phyloP scores from a whole-genome alignment of 768 basidiomycete species.

The Neoboletus subvelutipes region DNA sequence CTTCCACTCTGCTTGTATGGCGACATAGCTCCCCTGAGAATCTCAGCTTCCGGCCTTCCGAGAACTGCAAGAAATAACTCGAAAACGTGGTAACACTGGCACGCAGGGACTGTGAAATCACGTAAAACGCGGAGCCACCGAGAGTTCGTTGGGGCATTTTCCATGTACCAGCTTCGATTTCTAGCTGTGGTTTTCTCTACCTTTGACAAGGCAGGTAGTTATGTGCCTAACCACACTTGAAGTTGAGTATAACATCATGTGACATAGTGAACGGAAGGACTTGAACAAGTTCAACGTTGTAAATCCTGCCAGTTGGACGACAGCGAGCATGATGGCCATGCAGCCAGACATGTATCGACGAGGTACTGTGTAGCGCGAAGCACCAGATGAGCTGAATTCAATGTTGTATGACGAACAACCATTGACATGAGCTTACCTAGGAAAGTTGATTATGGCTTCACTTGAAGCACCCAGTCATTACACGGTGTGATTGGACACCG shows the following conservation, averaged over 20 bases:
- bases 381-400: neutral
- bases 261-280: neutral
- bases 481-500: neutral
- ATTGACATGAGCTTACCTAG: neutral
- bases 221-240: neutral
- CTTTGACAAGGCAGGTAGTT: neutral
- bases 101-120: neutral
- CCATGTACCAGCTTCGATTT: neutral
- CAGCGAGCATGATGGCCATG: neutral
- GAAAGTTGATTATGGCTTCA: neutral
- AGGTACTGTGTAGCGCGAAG: neutral
- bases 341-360: too few relatives aligned
- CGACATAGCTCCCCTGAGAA: conserved; percentile 1
- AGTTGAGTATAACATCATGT: neutral
- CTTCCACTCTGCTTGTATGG: neutral
- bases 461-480: neutral
- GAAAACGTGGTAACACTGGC: neutral
- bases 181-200: neutral
- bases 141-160: neutral
- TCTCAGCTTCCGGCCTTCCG: neutral
- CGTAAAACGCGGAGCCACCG: neutral
- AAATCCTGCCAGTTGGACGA: neutral
- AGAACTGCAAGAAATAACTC: conserved; percentile 1
- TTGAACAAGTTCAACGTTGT: neutral
- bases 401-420: too few relatives aligned